These are phyloP conservation scores for Dactylellina haptotyla DNA, from an alignment of 2,329 filamentous ascomycete genomes.

Conservation along the genomic window DNA sequence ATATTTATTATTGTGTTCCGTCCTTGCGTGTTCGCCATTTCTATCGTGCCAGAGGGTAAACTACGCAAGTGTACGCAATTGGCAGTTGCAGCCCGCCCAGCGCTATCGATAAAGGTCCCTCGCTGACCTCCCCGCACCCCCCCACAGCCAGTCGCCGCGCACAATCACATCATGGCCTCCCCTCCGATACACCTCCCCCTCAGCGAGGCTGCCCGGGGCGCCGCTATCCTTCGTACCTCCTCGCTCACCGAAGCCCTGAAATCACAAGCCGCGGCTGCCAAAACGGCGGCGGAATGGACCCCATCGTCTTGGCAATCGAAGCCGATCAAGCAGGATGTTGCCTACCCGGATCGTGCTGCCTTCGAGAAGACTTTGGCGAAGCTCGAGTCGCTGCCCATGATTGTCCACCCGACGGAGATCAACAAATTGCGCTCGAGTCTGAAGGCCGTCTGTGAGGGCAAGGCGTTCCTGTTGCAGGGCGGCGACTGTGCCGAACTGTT, in stretches of 20 bases:
- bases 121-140: background rate
- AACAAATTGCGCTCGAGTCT: constrained; percentile 79
- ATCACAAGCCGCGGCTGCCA: constrained; percentile 34
- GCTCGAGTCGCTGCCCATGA: constrained; percentile 76
- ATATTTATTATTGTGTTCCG: too few relatives aligned
- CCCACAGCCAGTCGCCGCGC: background rate
- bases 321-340: constrained; percentile 79
- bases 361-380: constrained; percentile 72
- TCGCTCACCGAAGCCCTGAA: constrained; percentile 21
- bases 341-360: constrained; percentile 72
- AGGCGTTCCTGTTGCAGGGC: constrained; percentile 92
- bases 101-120: constrained; percentile 1
- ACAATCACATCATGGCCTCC: constrained; percentile 35
- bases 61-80: too few relatives aligned
- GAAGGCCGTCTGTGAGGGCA: constrained; percentile 85
- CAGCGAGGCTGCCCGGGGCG: constrained; percentile 56
- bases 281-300: constrained; percentile 59
- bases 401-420: constrained; percentile 84
- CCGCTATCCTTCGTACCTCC: constrained; percentile 55
- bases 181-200: constrained; percentile 55
- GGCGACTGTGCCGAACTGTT: constrained; percentile 98
- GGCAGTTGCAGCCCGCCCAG: background rate
- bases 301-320: constrained; percentile 75
- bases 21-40: too few relatives aligned
- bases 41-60: too few relatives aligned